Evolutionary conservation across 129 eudicot species (phyloP), one percentile per base, ranked within the genome.

Genomic region (Solidago caesia): DNA sequence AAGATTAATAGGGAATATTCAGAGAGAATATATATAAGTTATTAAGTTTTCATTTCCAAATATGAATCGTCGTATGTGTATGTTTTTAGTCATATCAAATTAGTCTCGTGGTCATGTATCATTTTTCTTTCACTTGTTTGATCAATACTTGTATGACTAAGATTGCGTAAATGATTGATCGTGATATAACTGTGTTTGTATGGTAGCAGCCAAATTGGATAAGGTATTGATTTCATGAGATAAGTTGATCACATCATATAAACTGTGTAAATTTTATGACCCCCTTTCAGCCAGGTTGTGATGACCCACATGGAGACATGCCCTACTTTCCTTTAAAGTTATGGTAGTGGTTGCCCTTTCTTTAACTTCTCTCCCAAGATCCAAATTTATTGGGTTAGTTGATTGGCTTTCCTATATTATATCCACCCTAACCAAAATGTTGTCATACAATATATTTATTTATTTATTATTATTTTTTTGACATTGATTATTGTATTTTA

Each of bases 351-450:
- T 79, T 79, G 74, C 79, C 63, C 74, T 64, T 73, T 66, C 56
- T 15, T 79, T 73, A 73, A 73, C 79, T 73, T 79, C 79, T 72
- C 63, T 59, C 78, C 67, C 75, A 57, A 79, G 70, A 73, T 73
- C 79, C 70, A 78, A 61, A 79, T 79, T 79, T 73, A 79, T 73
- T 79, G 83, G 74, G 79, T 79, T 79, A 73, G 83, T 79, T 79
- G 21, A 21, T 21, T 21, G 79, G 44, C 56, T 45, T 33, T 26
- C 62, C 62, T 25, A 79, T 72, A 72, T 58, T 56, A 57, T 73
- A 79, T 67, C 79, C 75, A 72, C 61, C 78, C n/a, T 51, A 78
- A 78, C 82, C 77, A 79, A 61, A 29, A 8, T 53, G 5, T 51
- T 51, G n/a, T 51, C 11, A 49, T 8, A 9, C 15, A 51, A 2